Evolutionary conservation across 495 filamentous ascomycete species (phyloP), one percentile per base, ranked within the genome.

Genomic region (Antarctomyces pellizariae): DNA sequence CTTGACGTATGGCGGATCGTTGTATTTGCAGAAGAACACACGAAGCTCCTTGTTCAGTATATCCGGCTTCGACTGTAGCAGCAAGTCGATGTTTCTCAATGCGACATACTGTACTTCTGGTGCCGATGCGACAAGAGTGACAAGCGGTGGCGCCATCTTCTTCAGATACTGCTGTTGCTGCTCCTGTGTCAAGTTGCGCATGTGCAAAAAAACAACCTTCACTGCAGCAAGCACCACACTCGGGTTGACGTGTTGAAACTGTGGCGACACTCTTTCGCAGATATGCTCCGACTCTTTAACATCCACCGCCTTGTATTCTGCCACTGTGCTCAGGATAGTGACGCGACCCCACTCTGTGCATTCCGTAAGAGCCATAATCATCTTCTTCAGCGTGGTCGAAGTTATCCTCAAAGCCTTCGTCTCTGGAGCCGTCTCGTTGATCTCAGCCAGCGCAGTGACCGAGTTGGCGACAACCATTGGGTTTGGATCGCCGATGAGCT

Each of bases 1-100:
- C 45, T 97, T 97, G 49, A 97, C 74, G 42, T 97, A 97, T 9
- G 78, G 80, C 1, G 86, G 86, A 43, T 97, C 86, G 46, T 97
- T 93, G 55, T 97, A 97, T 54, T 97, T 97, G 71, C 86, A 97
- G 55, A 95, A 97, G 56, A 97, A 97, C 2, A 97, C 86, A 25
- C 86, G 70, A 27, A 97, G 70, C 49, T 97, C 86, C 46, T 95
- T 95, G 53, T 76, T 86, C 1, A 97, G 57, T 26, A 97, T 92
- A 42, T 90, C 83, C 2, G 86, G 83, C 38, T 91, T 78, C 36
- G 90, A 83, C 48, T 97, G 86, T 18, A 97, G 59, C 3, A 97
- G 56, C 24, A 97, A 67, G 35, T 95, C 86, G 42, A 95, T 95
- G 42, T 97, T 97, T 26, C 86, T 57, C 28, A 97, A 52, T 12